A percentile compares a stretch with the other conserved stretches of the same genome.
phyloP scores from a whole-genome alignment of 495 filamentous ascomycete genomes.

The Lasiosphaeris hirsuta region DNA sequence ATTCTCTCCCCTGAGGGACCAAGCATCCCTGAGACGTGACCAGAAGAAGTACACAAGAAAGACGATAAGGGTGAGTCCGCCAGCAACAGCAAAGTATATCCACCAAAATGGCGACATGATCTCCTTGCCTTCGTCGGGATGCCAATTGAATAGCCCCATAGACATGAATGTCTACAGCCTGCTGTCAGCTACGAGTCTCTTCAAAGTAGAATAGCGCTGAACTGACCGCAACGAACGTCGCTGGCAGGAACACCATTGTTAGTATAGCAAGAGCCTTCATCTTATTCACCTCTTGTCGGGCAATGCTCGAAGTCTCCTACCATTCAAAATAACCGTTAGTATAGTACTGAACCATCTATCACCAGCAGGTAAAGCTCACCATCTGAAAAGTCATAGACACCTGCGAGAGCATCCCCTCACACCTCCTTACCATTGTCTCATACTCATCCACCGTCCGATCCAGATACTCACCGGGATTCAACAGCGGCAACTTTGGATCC shows the following conservation, averaged over 20 bases:
- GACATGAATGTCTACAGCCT: conserved; percentile 8
- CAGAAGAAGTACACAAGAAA: conserved; percentile 1
- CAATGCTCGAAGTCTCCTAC: conserved; percentile 15
- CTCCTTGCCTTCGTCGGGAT: background rate
- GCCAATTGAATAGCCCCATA: conserved; percentile 8
- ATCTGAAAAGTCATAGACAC: conserved; percentile 14
- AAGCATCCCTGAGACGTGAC: background rate
- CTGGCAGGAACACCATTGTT: conserved; percentile 14
- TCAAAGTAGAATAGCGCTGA: background rate
- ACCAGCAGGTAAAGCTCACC: conserved; percentile 4
- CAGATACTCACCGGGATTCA: conserved; percentile 7
- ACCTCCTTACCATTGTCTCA: conserved; percentile 3
- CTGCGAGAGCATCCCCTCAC: conserved; percentile 5
- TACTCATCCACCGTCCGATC: conserved; percentile 9
- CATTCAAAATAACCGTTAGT: background rate
- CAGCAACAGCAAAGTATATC: conserved; percentile 3
- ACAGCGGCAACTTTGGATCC: conserved; percentile 3
- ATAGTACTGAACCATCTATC: background rate
- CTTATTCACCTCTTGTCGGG: conserved; percentile 10
- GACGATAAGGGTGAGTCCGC: background rate
- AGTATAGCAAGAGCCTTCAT: conserved; percentile 11
- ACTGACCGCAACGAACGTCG: conserved; percentile 14
- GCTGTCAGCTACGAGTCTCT: background rate
- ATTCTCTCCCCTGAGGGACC: too few relatives aligned
- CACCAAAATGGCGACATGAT: conserved; percentile 4